phyloP scores from a whole-genome alignment of 805 yeast genomes.

The Brettanomyces bruxellensis region DNA sequence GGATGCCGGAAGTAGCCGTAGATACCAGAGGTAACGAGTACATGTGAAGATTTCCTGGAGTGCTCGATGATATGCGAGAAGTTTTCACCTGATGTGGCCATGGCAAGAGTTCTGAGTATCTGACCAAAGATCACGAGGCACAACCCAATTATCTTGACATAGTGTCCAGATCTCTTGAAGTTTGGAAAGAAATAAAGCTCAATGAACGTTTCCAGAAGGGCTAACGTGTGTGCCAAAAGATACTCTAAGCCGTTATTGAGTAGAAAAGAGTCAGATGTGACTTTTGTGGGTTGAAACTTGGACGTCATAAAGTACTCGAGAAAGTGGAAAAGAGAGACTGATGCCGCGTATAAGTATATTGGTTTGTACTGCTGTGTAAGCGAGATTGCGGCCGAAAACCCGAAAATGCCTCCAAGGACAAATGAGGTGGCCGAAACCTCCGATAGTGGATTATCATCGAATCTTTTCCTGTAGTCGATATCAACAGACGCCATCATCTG shows the following conservation, averaged over 20 bases:
- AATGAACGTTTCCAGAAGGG: slow-evolving; percentile 40
- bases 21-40: slow-evolving; percentile 64
- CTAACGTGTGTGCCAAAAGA: slow-evolving; percentile 44
- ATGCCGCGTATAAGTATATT: slow-evolving; percentile 36
- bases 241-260: slow-evolving; percentile 57
- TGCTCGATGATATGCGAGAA: slow-evolving; percentile 75
- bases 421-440: slow-evolving; percentile 36
- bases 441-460: slow-evolving; percentile 20
- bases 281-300: slow-evolving; percentile 54
- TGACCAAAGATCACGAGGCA: slow-evolving; percentile 53
- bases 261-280: slow-evolving; percentile 61
- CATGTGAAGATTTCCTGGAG: slow-evolving; percentile 44
- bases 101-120: slow-evolving; percentile 57
- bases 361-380: slow-evolving; percentile 21
- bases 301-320: slow-evolving; percentile 81
- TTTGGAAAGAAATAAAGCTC: slow-evolving; percentile 34
- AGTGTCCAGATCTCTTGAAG: slow-evolving; percentile 23
- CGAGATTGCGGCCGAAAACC: slow-evolving; percentile 27
- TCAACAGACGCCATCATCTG: too few relatives aligned
- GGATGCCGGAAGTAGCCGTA: slow-evolving; percentile 74
- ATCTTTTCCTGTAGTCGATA: neutral
- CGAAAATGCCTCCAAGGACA: slow-evolving; percentile 34
- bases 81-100: slow-evolving; percentile 81
- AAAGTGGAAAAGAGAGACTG: slow-evolving; percentile 62
- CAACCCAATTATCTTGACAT: slow-evolving; percentile 35